Conservation (phyloP, 768 basidiomycete species). For the Termitomyces sp. region DNA sequence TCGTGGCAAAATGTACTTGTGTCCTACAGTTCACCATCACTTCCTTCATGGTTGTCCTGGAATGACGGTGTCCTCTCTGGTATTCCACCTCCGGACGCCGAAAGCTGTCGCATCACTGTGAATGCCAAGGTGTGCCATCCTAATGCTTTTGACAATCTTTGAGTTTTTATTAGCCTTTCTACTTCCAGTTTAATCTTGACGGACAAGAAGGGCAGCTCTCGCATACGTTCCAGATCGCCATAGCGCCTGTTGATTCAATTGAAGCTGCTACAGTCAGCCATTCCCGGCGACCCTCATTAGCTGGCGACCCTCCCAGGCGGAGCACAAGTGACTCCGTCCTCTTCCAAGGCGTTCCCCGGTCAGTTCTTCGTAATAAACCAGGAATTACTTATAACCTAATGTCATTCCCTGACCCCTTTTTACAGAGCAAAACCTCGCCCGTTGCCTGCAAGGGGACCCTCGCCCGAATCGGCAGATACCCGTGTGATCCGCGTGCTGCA, state of each 20-base stretch:
- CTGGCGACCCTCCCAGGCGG: slow-evolving; percentile 38
- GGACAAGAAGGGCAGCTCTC: slow-evolving; percentile 67
- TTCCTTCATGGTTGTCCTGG: slow-evolving; percentile 90
- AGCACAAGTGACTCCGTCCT: slow-evolving; percentile 47
- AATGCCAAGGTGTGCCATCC: slow-evolving; percentile 61
- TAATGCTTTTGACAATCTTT: neutral
- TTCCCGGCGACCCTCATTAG: slow-evolving; percentile 40
- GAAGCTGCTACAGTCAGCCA: slow-evolving; percentile 37
- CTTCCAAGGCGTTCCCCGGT: slow-evolving; percentile 39
- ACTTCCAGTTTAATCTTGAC: slow-evolving; percentile 61
- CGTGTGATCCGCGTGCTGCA: slow-evolving; percentile 78
- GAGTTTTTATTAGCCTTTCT: neutral
- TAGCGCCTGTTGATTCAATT: slow-evolving; percentile 57
- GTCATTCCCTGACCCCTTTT: neutral
- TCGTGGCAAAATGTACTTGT: slow-evolving; percentile 79
- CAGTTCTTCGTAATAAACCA: slow-evolving; percentile 4
- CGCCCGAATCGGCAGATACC: slow-evolving; percentile 44
- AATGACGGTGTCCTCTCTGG: slow-evolving; percentile 80
- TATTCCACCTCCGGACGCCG: slow-evolving; percentile 71
- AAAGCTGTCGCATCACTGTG: slow-evolving; percentile 70
- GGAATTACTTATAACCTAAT: neutral
- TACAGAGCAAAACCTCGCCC: slow-evolving; percentile 25
- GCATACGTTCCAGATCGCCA: slow-evolving; percentile 65
- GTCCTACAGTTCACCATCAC: slow-evolving; percentile 70
- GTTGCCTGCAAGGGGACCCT: slow-evolving; percentile 17